These are phyloP conservation scores for Ilyonectria destructans DNA, from an alignment of 2,329 filamentous ascomycete genomes.

Conservation along the genomic window DNA sequence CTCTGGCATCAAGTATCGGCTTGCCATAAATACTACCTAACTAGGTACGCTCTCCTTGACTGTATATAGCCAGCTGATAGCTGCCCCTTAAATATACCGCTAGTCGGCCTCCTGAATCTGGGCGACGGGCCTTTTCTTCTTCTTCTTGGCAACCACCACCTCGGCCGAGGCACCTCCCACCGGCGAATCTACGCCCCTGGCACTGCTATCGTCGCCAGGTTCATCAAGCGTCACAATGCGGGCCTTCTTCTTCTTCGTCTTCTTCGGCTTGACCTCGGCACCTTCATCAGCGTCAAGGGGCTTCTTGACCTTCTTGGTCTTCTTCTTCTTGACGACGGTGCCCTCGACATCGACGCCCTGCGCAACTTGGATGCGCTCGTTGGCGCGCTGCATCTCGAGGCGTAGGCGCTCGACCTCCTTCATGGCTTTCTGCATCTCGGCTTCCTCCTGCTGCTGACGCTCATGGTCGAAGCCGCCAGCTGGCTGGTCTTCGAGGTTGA, in stretches of 20 bases:
- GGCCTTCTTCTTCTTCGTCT: constrained; percentile 55
- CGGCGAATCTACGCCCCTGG: constrained; percentile 36
- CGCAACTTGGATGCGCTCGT: constrained; percentile 81
- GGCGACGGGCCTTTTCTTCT: constrained; percentile 59
- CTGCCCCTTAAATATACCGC: not conserved
- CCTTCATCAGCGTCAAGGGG: constrained; percentile 36
- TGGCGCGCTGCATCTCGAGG: constrained; percentile 90
- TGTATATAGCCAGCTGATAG: not conserved
- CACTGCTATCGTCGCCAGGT: constrained; percentile 40
- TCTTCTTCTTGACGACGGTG: constrained; percentile 77
- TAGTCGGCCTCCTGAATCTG: constrained; percentile 50
- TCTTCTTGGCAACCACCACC: constrained; percentile 62
- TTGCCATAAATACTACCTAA: constrained; percentile 1
- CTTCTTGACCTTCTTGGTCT: constrained; percentile 65
- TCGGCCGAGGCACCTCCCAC: constrained; percentile 39
- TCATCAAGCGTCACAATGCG: constrained; percentile 36
- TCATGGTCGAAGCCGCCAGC: constrained; percentile 71
- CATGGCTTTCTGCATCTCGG: constrained; percentile 90
- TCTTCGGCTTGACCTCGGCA: constrained; percentile 41
- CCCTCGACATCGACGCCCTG: constrained; percentile 79
- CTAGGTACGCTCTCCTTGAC: constrained; percentile 18
- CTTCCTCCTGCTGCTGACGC: constrained; percentile 81
- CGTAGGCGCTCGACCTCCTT: constrained; percentile 89
- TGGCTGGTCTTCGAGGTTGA: constrained; percentile 75
- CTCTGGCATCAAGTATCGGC: not conserved